Conservation (phyloP, 495 filamentous ascomycete species). For the Penicillium robsamsonii region DNA sequence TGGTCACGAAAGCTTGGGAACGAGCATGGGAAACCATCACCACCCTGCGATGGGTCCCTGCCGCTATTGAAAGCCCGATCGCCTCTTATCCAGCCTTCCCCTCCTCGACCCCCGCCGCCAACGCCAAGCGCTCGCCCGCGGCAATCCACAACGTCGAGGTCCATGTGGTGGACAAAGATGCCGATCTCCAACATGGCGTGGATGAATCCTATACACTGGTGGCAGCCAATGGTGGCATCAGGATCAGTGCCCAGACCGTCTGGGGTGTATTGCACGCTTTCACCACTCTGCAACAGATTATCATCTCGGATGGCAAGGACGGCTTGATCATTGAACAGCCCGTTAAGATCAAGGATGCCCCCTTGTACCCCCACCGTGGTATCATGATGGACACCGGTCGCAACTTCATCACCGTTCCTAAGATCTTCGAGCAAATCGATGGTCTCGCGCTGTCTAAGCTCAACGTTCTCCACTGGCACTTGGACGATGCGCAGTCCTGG, state of each 20-base stretch:
- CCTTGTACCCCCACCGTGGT: constrained; percentile 49
- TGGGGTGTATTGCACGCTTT: constrained; percentile 60
- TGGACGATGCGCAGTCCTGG: constrained; percentile 53
- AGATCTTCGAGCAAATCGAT: constrained; percentile 52
- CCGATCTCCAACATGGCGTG: constrained; percentile 51
- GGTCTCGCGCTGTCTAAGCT: constrained; percentile 53
- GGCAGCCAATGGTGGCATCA: constrained; percentile 36
- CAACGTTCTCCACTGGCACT: constrained; percentile 53
- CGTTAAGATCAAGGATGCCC: constrained; percentile 46
- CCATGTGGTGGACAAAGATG: constrained; percentile 38
- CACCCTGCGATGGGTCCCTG: constrained; percentile 51
- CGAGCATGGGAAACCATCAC: constrained; percentile 48
- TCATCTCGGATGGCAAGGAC: constrained; percentile 47
- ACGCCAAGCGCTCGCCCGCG: constrained; percentile 36
- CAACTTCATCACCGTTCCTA: constrained; percentile 48
- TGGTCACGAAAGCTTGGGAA: constrained; percentile 45
- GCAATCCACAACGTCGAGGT: constrained; percentile 38
- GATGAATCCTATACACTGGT: constrained; percentile 59
- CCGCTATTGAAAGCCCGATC: constrained; percentile 50
- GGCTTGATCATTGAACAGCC: constrained; percentile 51
- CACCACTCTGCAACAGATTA: constrained; percentile 55
- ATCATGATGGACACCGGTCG: constrained; percentile 53
- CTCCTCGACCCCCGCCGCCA: constrained; percentile 32
- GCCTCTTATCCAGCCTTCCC: constrained; percentile 48
- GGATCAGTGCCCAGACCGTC: constrained; percentile 48